Evolutionary conservation across 2,329 filamentous ascomycete species (phyloP), one percentile per base, ranked within the genome.

Genomic region (Periconia digitata): DNA sequence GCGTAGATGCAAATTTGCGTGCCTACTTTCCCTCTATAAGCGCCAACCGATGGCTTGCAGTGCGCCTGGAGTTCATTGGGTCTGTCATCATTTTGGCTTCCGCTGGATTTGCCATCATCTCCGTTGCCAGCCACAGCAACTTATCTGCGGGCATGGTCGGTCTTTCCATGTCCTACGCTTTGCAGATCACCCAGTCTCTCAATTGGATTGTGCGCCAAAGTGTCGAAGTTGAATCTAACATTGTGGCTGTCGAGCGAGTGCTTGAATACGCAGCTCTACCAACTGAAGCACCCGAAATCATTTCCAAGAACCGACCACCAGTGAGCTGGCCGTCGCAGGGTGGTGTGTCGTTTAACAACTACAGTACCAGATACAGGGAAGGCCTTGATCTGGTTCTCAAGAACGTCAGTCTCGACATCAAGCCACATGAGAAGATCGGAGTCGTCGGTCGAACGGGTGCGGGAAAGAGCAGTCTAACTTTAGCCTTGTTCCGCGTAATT

Each of bases 171-270:
- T 96, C 92, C 40, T 96, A 97, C 74, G 94, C 92, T 34, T 81
- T 99, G 55, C 90, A 96, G 75, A 97, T 99, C 66, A 99, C 94
- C 1, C 89, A 92, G 59, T 96, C 92, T 29, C 82, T 99, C 64
- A 99, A 97, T 77, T 99, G 94, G 94, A 96, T 99, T 65, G 94
- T 99, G 43, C 85, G 95, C 50, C 94, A 99, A 74, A 96, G 92
- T 0, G 94, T 99, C 27, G 95, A 99, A 73, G 94, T 99, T n/a
- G 95, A 99, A 79, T 97, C 92, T n/a, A 99, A 99, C 73, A 99
- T 99, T 65, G 92, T 99, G 39, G 96, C 92, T 8, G 94, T 99
- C 32, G 94, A 99, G 79, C 88, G 94, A 66, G 92, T 99, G 40
- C 85, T 99, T 42, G 95, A 99, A 73, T 99, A 99, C 74, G 90